Evolutionary conservation across 306 rosid genomes (phyloP).

Genomic region (Begonia peltatifolia): DNA sequence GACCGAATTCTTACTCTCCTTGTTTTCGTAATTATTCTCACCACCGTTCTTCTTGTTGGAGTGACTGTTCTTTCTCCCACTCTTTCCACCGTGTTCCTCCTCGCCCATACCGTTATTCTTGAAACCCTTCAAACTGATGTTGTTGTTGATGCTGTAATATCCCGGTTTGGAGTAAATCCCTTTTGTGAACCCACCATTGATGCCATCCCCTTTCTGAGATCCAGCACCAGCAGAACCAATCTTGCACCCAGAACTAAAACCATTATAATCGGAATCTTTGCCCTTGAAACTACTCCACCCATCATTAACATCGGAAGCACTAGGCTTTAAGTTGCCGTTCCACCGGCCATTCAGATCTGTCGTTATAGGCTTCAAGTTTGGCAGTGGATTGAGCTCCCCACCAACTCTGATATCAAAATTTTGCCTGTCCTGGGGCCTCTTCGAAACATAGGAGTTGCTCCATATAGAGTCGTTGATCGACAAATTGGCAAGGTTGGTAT

Average conservation of each 20-base stretch:
- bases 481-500: slow-evolving; percentile 36
- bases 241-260: slow-evolving; percentile 18
- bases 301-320: slow-evolving; percentile 12
- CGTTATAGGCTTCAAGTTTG: slow-evolving; percentile 7
- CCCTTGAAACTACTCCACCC: slow-evolving; percentile 20
- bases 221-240: slow-evolving; percentile 3
- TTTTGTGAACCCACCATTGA: slow-evolving; percentile 31
- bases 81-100: slow-evolving; percentile 33
- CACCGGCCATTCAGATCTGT: slow-evolving; percentile 7
- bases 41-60: slow-evolving; percentile 25
- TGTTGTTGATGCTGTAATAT: slow-evolving; percentile 14
- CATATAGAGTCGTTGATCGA: slow-evolving; percentile 78
- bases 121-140: slow-evolving; percentile 28
- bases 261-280: slow-evolving; percentile 18
- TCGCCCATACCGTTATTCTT: slow-evolving; percentile 30
- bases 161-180: slow-evolving; percentile 62
- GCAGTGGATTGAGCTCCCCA: slow-evolving; percentile 36
- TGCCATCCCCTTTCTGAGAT: background rate
- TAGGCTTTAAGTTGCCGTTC: slow-evolving; percentile 12
- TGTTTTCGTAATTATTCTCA: slow-evolving; percentile 29
- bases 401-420: slow-evolving; percentile 79
- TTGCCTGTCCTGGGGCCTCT: slow-evolving; percentile 41
- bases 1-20: slow-evolving; percentile 25
- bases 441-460: slow-evolving; percentile 38
- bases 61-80: slow-evolving; percentile 12